phyloP scores from a whole-genome alignment of 1,284 basidiomycete species.

The Ustilago tritici region DNA sequence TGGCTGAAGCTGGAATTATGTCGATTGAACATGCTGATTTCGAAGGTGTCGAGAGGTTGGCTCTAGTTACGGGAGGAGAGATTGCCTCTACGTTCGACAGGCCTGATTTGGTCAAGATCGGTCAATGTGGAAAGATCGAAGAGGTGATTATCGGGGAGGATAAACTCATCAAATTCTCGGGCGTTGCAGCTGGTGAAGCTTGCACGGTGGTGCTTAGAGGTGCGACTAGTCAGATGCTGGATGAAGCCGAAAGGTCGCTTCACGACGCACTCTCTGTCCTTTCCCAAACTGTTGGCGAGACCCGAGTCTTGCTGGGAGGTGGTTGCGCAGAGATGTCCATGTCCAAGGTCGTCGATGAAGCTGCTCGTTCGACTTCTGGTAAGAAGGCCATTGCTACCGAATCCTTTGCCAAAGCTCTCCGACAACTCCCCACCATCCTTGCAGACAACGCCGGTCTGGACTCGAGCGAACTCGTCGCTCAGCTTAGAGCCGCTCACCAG shows the following conservation, averaged over 20 bases:
- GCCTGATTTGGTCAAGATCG: slow-evolving; percentile 92
- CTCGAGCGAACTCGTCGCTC: slow-evolving; percentile 92
- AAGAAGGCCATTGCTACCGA: slow-evolving; percentile 97
- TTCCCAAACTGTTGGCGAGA: slow-evolving; percentile 97
- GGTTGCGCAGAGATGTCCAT: slow-evolving; percentile 99
- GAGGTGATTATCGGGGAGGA: slow-evolving; percentile 99
- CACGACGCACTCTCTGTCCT: slow-evolving; percentile 97
- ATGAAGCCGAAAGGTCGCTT: slow-evolving; percentile 96
- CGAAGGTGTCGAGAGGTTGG: slow-evolving; percentile 95
- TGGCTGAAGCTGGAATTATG: slow-evolving; percentile 94
- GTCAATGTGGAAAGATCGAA: slow-evolving; percentile 92
- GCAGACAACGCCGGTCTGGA: slow-evolving; percentile 99
- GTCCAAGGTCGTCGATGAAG: slow-evolving; percentile 92
- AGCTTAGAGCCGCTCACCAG: slow-evolving; percentile 91
- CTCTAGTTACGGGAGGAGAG: slow-evolving; percentile 96
- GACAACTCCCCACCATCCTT: slow-evolving; percentile 89
- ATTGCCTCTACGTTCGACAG: slow-evolving; percentile 95
- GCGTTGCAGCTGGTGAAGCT: slow-evolving; percentile 97
- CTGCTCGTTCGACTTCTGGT: slow-evolving; percentile 84
- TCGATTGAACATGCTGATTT: slow-evolving; percentile 99
- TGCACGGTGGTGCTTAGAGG: slow-evolving; percentile 98
- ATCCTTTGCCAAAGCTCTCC: slow-evolving; percentile 86
- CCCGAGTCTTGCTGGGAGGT: slow-evolving; percentile 90
- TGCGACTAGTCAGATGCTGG: slow-evolving; percentile 97
- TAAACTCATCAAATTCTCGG: slow-evolving; percentile 98